phyloP scores from a whole-genome alignment of 1,284 basidiomycete species.

The Amylostereum chailletii region DNA sequence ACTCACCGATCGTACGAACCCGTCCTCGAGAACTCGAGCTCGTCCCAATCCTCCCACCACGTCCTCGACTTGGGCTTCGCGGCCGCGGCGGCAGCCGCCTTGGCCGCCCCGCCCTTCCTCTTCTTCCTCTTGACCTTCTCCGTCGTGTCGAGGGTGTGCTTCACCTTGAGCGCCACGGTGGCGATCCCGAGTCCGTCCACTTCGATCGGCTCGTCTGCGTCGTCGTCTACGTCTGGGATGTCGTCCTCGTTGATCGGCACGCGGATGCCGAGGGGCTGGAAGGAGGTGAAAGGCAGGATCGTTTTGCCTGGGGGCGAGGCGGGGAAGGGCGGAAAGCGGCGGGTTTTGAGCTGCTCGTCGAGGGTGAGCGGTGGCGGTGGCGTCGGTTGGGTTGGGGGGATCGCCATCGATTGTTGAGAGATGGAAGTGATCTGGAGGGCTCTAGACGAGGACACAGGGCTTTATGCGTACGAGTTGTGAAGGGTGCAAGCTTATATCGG shows the following conservation, averaged over 20 bases:
- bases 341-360: slow-evolving; percentile 1
- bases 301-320: slow-evolving; percentile 36
- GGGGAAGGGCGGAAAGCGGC: slow-evolving; percentile 56
- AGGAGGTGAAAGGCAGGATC: slow-evolving; percentile 50
- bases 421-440: too few species aligned
- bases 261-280: slow-evolving; percentile 52
- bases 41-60: slow-evolving; percentile 66
- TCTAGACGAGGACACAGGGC: too few species aligned
- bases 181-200: slow-evolving; percentile 56
- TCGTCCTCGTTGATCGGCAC: slow-evolving; percentile 23
- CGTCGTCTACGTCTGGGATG: slow-evolving; percentile 22
- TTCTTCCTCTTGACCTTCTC: slow-evolving; percentile 35
- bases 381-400: too few species aligned
- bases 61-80: slow-evolving; percentile 21
- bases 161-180: slow-evolving; percentile 45
- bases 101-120: slow-evolving; percentile 4
- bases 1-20: slow-evolving; percentile 36
- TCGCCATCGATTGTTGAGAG: too few species aligned
- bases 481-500: too few species aligned
- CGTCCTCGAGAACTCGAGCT: slow-evolving; percentile 35
- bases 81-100: slow-evolving; percentile 14
- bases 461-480: too few species aligned
- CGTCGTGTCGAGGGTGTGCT: slow-evolving; percentile 34
- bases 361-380: neutral
- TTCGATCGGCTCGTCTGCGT: slow-evolving; percentile 24